These are phyloP conservation scores for Dinochytrium kinnereticum DNA, from an alignment of 371 early-diverging fungal genomes.

Conservation along the genomic window DNA sequence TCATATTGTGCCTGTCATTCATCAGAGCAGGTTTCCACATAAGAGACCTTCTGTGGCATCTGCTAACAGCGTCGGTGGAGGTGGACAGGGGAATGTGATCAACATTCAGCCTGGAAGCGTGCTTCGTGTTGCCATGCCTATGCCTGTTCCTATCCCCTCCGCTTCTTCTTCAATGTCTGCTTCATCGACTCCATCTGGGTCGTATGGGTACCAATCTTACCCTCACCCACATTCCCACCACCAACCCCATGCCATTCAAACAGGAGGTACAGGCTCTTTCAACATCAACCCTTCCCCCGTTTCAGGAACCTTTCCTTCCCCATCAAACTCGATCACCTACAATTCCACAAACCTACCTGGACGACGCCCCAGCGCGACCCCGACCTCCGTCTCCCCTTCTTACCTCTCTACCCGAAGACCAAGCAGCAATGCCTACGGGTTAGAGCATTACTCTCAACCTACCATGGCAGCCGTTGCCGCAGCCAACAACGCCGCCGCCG, in stretches of 20 bases:
- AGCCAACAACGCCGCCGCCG: neutral
- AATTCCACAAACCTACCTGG: no score
- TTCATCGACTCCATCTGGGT: neutral
- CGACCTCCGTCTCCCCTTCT: neutral
- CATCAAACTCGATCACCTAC: no score
- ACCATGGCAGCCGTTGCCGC: neutral
- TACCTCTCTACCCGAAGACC: conserved; percentile 2
- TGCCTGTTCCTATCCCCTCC: conserved; percentile 2
- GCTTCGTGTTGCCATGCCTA: neutral
- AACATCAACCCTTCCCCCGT: neutral
- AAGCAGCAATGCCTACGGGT: neutral
- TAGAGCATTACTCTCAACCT: neutral
- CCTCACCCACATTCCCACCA: neutral
- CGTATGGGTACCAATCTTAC: no score
- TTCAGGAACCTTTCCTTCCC: neutral
- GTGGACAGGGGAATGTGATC: neutral
- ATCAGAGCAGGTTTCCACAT: neutral
- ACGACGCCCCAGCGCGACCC: neutral
- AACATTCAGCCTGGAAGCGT: neutral
- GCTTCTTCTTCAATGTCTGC: neutral
- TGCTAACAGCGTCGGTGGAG: neutral
- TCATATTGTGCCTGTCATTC: neutral
- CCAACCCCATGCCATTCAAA: neutral
- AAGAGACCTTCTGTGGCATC: neutral
- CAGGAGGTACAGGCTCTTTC: neutral